Percentiles rank a stretch among this genome's conserved stretches.
These are phyloP conservation scores for Umbelopsis sp. DNA, from an alignment of 192 early-diverging fungal genomes.

Conservation along the genomic window DNA sequence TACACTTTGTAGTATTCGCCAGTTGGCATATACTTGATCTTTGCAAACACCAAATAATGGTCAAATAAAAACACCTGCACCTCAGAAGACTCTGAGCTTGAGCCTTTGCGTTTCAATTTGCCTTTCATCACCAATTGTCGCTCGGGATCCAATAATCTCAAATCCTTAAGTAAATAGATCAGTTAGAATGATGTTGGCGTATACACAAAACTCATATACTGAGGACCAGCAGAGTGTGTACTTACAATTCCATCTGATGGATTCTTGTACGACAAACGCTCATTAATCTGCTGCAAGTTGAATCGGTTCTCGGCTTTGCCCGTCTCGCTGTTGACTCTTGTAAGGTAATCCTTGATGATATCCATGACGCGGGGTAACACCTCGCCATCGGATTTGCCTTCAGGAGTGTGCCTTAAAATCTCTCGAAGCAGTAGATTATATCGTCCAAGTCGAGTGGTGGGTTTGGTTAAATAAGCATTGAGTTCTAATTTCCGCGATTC, in stretches of 20 bases:
- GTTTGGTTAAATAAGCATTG: constrained; percentile 86
- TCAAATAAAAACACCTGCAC: constrained; percentile 87
- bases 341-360: constrained; percentile 74
- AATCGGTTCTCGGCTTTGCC: constrained; percentile 89
- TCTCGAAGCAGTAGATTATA: constrained; percentile 89
- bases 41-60: constrained; percentile 82
- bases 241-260: constrained; percentile 33
- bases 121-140: constrained; percentile 82
- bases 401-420: constrained; percentile 78
- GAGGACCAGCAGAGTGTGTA: neutral
- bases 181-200: neutral
- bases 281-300: constrained; percentile 75
- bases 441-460: constrained; percentile 86
- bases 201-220: neutral
- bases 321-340: constrained; percentile 83
- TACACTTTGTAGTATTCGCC: constrained; percentile 66
- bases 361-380: constrained; percentile 64
- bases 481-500: constrained; percentile 75
- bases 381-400: constrained; percentile 74
- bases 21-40: constrained; percentile 63
- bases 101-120: constrained; percentile 70
- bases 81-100: constrained; percentile 61
- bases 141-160: constrained; percentile 73
- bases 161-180: constrained; percentile 52
- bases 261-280: constrained; percentile 63